phyloP scores from a whole-genome alignment of 805 yeast genomes.

The Cyberlindnera mrakii region DNA sequence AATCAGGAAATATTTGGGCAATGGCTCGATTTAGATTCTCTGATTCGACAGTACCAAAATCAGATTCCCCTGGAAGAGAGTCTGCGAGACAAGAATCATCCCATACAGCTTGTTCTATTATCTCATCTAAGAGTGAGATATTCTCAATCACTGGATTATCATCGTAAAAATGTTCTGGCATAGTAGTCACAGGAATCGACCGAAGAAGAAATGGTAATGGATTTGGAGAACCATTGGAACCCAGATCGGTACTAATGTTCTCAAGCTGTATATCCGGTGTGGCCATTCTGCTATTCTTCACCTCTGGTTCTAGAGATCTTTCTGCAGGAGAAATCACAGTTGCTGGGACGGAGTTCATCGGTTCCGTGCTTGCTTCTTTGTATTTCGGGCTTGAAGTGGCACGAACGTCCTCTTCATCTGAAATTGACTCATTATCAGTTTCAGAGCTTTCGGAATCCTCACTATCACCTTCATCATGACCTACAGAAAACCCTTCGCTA shows the following conservation, averaged over 20 bases:
- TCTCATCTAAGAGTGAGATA: conserved; percentile 25
- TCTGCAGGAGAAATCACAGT: neutral
- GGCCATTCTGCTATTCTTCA: conserved; percentile 11
- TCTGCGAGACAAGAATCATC: conserved; percentile 18
- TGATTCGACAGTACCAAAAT: conserved; percentile 5
- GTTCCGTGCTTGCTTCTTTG: too few species aligned
- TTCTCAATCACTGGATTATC: conserved; percentile 28
- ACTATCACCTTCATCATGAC: conserved; percentile 20
- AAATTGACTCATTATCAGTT: conserved; percentile 10
- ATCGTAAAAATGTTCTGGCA: conserved; percentile 47
- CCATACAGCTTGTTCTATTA: conserved; percentile 24
- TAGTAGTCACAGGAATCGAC: conserved; percentile 54
- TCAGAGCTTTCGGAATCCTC: conserved; percentile 19
- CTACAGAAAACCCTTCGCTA: conserved; percentile 8
- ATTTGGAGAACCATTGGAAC: conserved; percentile 44
- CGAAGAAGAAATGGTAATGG: conserved; percentile 65
- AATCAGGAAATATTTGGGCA: conserved; percentile 24
- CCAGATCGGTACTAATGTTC: neutral
- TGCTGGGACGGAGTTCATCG: too few species aligned
- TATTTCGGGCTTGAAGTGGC: too few species aligned
- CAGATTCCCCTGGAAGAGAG: conserved; percentile 3
- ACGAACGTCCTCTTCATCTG: conserved; percentile 6
- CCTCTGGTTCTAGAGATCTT: conserved; percentile 14
- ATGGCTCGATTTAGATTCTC: conserved; percentile 20
- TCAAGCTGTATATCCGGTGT: conserved; percentile 5